Evolutionary conservation across 495 filamentous ascomycete genomes (phyloP).

Genomic region (Daldinia grandis): DNA sequence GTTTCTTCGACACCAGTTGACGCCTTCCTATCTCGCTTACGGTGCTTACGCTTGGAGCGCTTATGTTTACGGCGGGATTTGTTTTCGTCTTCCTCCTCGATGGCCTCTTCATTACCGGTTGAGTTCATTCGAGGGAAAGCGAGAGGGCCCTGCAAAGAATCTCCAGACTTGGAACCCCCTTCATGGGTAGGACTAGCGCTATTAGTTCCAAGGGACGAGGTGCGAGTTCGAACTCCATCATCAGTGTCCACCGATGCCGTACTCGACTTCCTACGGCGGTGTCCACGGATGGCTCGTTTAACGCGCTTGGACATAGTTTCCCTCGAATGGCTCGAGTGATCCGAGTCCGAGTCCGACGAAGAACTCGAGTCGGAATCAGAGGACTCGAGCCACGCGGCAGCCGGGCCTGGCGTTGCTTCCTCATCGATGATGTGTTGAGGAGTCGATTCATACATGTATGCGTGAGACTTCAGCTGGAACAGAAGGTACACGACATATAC

Average conservation of each 20-base stretch:
- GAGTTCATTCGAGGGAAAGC: conserved; percentile 37
- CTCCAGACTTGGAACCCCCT: conserved; percentile 42
- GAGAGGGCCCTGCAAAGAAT: conserved; percentile 42
- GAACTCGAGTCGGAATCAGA: conserved; percentile 70
- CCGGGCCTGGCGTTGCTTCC: conserved; percentile 82
- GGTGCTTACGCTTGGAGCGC: conserved; percentile 47
- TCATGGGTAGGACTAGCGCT: conserved; percentile 45
- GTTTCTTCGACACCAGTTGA: conserved; percentile 38
- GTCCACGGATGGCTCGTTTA: conserved; percentile 71
- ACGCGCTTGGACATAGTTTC: conserved; percentile 78
- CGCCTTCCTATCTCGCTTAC: conserved; percentile 46
- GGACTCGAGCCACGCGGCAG: conserved; percentile 80
- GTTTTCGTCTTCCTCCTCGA: conserved; percentile 50
- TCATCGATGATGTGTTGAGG: conserved; percentile 90
- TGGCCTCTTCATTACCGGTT: conserved; percentile 48
- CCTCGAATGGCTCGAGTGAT: conserved; percentile 71
- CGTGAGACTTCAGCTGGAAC: conserved; percentile 91
- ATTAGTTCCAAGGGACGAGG: conserved; percentile 50
- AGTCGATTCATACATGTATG: conserved; percentile 89
- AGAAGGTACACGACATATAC: conserved; percentile 87
- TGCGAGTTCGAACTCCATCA: conserved; percentile 44
- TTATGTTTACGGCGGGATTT: conserved; percentile 45
- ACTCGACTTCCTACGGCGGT: conserved; percentile 76
- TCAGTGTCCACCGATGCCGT: conserved; percentile 70
- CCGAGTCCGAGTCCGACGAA: conserved; percentile 70